phyloP scores from a whole-genome alignment of 1,284 basidiomycete species.

The Puccinia polysora region DNA sequence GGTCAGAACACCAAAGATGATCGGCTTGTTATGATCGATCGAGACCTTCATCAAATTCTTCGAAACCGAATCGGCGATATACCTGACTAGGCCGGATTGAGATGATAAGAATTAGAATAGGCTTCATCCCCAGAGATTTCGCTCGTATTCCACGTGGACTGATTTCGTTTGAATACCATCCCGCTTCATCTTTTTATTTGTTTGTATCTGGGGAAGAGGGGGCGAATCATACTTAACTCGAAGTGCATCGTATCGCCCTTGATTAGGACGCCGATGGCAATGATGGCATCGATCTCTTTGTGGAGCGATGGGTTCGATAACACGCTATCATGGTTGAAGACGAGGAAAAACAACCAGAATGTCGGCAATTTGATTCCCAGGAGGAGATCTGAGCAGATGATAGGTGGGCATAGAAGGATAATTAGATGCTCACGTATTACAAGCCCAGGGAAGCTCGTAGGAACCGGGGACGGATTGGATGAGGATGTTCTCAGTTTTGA shows the following conservation, averaged over 20 bases:
- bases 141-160: neutral
- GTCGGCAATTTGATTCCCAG: neutral
- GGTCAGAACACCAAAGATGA: constrained; percentile 94
- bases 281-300: constrained; percentile 70
- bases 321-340: constrained; percentile 10
- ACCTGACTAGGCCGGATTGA: constrained; percentile 54
- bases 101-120: neutral
- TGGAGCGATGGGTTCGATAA: constrained; percentile 4
- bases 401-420: neutral
- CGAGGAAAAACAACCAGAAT: neutral
- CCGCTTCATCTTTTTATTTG: neutral
- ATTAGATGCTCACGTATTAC: constrained; percentile 10
- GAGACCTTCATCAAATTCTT: constrained; percentile 91
- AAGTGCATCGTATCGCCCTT: constrained; percentile 97
- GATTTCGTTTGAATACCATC: neutral
- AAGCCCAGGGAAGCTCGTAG: constrained; percentile 39
- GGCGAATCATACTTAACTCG: constrained; percentile 58
- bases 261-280: constrained; percentile 94
- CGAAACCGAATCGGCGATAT: constrained; percentile 88
- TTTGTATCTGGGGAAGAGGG: neutral
- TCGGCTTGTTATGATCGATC: constrained; percentile 85
- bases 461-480: constrained; percentile 27
- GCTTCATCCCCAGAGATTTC: neutral
- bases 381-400: neutral
- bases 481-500: constrained; percentile 19